These are phyloP conservation scores for Bipolaris victoriae DNA, from an alignment of 2,329 filamentous ascomycete species.

Conservation along the genomic window DNA sequence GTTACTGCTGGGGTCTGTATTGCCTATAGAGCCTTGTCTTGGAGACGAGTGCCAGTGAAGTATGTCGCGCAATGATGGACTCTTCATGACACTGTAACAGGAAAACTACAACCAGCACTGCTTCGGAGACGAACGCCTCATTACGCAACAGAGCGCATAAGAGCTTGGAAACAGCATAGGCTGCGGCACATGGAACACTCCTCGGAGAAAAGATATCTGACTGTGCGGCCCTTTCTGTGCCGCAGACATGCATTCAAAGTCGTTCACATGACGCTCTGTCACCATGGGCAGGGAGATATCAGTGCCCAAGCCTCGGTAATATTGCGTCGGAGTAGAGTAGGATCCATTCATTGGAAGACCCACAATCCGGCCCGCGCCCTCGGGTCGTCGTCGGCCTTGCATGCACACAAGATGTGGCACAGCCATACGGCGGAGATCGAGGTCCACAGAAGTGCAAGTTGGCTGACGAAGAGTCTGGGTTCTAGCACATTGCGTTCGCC, in stretches of 20 bases:
- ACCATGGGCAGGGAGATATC: slow-evolving; percentile 1
- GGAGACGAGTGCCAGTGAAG: background rate
- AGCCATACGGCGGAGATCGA: background rate
- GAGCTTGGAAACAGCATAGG: background rate
- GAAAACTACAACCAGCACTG: background rate
- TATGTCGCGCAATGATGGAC: background rate
- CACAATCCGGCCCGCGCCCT: slow-evolving; percentile 18
- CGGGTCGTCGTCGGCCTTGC: slow-evolving; percentile 16
- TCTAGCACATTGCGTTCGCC: no score
- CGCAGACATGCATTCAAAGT: slow-evolving; percentile 5
- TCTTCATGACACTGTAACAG: background rate
- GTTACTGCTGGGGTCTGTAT: background rate
- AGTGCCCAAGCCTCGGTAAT: slow-evolving; percentile 24
- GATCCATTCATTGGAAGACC: slow-evolving; percentile 18
- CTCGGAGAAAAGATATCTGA: background rate
- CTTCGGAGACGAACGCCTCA: background rate
- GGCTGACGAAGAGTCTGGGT: background rate
- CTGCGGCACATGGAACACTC: background rate
- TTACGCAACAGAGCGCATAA: background rate
- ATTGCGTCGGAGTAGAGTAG: slow-evolving; percentile 18
- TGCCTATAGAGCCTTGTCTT: background rate
- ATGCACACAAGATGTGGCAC: slow-evolving; percentile 9
- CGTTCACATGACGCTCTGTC: slow-evolving; percentile 18
- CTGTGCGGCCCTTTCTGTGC: slow-evolving; percentile 9
- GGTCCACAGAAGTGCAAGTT: background rate